Percentiles rank a stretch among this genome's conserved stretches.
phyloP scores from a whole-genome alignment of 345 rosid species.

The Clarkia xantiana region DNA sequence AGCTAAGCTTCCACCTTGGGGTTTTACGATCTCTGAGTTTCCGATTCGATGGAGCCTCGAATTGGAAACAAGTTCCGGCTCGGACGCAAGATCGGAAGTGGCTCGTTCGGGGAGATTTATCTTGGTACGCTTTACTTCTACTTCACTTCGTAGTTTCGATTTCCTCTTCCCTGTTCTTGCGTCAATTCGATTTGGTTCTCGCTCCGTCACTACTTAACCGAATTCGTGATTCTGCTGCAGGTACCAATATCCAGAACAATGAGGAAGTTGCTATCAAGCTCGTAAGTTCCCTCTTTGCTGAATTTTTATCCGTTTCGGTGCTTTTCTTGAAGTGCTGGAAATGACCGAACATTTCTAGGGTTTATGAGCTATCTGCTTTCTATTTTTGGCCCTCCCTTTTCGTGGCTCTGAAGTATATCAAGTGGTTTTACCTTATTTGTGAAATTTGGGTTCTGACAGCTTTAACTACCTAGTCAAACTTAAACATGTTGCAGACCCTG shows the following conservation, averaged over 20 bases:
- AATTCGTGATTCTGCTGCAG: slow-evolving; percentile 16
- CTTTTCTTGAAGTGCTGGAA: too few relatives aligned
- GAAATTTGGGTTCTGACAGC: neutral
- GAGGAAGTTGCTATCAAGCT: slow-evolving; percentile 98
- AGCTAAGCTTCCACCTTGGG: neutral
- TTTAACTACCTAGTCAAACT: neutral
- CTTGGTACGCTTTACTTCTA: slow-evolving; percentile 33
- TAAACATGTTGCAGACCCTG: neutral
- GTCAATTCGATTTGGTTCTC: neutral
- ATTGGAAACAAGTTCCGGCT: slow-evolving; percentile 87
- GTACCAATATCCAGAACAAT: slow-evolving; percentile 70
- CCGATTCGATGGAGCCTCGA: slow-evolving; percentile 45
- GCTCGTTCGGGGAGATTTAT: slow-evolving; percentile 96
- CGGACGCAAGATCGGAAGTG: slow-evolving; percentile 93
- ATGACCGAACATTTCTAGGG: too few relatives aligned
- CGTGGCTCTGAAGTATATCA: neutral
- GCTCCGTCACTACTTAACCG: neutral
- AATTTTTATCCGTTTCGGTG: neutral
- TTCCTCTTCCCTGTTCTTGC: neutral
- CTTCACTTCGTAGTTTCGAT: neutral
- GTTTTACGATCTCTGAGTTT: neutral
- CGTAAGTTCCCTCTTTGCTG: slow-evolving; percentile 28
- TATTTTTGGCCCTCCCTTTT: neutral
- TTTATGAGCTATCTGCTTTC: too few relatives aligned
- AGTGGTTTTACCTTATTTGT: neutral